Base-by-base conservation (phyloP, 352 stramenopile genomes). In the Globisporangium nodosum region DNA sequence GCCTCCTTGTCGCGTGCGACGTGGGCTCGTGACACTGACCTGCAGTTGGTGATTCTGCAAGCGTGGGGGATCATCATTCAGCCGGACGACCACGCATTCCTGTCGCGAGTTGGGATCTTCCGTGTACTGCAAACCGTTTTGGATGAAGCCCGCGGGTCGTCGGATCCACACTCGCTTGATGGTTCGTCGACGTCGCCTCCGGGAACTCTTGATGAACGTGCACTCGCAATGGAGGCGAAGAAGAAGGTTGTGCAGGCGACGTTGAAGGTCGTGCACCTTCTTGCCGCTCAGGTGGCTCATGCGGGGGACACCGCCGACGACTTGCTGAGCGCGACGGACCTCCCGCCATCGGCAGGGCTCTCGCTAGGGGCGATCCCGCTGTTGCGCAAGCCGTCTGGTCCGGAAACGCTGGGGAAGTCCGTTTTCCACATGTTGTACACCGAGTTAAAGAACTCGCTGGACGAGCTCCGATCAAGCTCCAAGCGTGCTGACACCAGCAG, bases 351-450 rank as follows among this genome's bases (percentile, higher is more conserved):
- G 15, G 74, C 69, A 33, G 73, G 71, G 31, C 69, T 85, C 16
- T 73, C 68, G 54, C 64, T 92, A 30, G 75, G 81, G 27, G 73
- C 81, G 1, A 94, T 95, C 56, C 86, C 86, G 12, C 60, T 95
- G 21, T 60, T 92, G 45, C 74, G 85, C 1, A 94, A 95, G 49
- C 87, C 87, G 11, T 94, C 85, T 21, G 87, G 87, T 0, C 85
- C 85, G 4, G 87, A 94, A 63, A 96, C 87, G 30, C 69, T 96
- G 1, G 86, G 87, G 18, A 96, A 96, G 58, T 95, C 86, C 8
- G 87, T 96, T 5, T 96, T 96, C 39, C 82, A 95, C 58, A 96
- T 96, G 87, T 60, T 96, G 42, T 96, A 93, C 54, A 94, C 85
- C 3, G 87, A 96, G 55, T 55, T 96, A 50, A 90, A 92, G 55